phyloP scores from a whole-genome alignment of 495 filamentous ascomycete species.

The Aspergillus coremiiformis region DNA sequence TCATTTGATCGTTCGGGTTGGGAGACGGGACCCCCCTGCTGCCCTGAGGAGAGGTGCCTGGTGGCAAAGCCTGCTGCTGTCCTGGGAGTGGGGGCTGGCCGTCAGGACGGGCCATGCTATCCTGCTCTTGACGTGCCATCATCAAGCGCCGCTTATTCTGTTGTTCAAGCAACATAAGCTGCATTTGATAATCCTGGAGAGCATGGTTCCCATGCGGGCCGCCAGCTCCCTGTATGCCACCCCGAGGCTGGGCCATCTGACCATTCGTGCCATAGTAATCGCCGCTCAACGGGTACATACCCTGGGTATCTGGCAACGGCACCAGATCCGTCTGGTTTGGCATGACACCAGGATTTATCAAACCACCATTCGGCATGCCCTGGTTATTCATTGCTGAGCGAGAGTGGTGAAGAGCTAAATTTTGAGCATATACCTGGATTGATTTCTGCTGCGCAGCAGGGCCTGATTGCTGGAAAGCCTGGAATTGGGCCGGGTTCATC shows the following conservation, averaged over 20 bases:
- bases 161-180: conserved; percentile 96
- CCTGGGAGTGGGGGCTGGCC: conserved; percentile 53
- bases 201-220: conserved; percentile 75
- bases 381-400: conserved; percentile 54
- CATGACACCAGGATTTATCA: conserved; percentile 50
- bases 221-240: conserved; percentile 46
- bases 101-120: conserved; percentile 58
- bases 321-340: conserved; percentile 74
- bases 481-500: conserved; percentile 71
- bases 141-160: conserved; percentile 96
- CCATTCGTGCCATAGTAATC: conserved; percentile 62
- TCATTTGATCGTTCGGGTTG: conserved; percentile 82
- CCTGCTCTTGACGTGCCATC: conserved; percentile 96
- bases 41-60: conserved; percentile 76
- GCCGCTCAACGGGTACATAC: conserved; percentile 43
- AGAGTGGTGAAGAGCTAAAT: conserved; percentile 68
- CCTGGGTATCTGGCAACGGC: conserved; percentile 58
- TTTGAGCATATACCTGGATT: conserved; percentile 78
- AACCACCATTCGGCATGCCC: conserved; percentile 62
- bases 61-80: conserved; percentile 43
- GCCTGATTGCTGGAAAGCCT: conserved; percentile 53
- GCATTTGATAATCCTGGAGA: conserved; percentile 98
- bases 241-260: conserved; percentile 49
- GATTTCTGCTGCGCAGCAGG: conserved; percentile 67
- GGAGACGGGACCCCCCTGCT: conserved; percentile 78